A percentile compares a stretch with the other conserved stretches of the same genome.
Conservation (phyloP, 139 green algal species). For the Auxenochlorella pyrenoidosa region DNA sequence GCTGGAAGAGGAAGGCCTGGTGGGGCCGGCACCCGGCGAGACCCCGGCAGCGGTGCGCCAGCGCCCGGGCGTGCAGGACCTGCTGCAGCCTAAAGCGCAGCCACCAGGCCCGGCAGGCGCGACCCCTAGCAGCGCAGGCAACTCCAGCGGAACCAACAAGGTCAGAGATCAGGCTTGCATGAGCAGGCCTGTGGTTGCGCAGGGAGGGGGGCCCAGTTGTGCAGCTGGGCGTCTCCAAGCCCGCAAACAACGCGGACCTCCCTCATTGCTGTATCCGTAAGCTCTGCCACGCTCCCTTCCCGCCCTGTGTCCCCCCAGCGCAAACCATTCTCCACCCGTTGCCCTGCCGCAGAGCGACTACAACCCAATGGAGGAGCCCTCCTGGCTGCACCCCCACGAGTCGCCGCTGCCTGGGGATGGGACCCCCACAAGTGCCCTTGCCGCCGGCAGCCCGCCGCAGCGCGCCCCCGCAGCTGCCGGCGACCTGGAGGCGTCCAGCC, state of each 20-base stretch:
- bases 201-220: background rate
- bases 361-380: constrained; percentile 80
- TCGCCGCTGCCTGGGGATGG: constrained; percentile 1
- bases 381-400: constrained; percentile 56
- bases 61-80: constrained; percentile 3
- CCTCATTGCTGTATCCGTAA: background rate
- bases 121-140: background rate
- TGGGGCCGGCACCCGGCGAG: background rate
- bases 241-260: no score
- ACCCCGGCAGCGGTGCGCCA: background rate
- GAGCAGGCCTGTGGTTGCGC: no score
- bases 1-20: background rate
- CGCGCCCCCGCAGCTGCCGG: background rate
- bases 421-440: constrained; percentile 23
- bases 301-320: background rate
- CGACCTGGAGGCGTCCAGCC: constrained; percentile 12
- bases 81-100: background rate
- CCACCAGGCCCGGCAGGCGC: background rate
- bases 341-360: constrained; percentile 44
- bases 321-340: background rate
- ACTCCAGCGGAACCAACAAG: constrained; percentile 15
- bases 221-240: no score
- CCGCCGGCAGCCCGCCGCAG: constrained; percentile 3
- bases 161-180: background rate
- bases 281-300: background rate